Percentiles rank a stretch among this genome's conserved stretches.
Evolutionary conservation across 805 yeast species (phyloP).

Genomic region (Ogataea pini): DNA sequence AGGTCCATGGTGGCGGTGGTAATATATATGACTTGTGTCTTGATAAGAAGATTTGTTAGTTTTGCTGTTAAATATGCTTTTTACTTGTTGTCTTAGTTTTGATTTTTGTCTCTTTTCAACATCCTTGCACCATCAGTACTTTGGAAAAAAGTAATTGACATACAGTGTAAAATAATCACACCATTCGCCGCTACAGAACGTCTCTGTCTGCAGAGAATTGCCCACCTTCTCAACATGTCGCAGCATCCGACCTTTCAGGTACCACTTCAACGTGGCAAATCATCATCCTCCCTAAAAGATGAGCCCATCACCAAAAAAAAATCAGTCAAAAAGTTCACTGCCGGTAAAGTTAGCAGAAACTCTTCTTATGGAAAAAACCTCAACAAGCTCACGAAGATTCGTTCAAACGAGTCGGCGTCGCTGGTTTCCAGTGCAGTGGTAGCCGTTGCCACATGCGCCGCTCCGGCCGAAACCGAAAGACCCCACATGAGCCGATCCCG

Average conservation of each 20-base stretch:
- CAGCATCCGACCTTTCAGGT: constrained; percentile 12
- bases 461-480: constrained; percentile 20
- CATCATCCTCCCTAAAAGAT: constrained; percentile 30
- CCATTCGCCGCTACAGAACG: too few relatives aligned
- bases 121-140: background rate
- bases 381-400: constrained; percentile 35
- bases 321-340: constrained; percentile 35
- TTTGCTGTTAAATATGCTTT: too few relatives aligned
- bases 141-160: background rate
- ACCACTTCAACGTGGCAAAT: constrained; percentile 27
- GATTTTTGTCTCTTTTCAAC: too few relatives aligned
- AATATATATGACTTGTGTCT: too few relatives aligned
- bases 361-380: constrained; percentile 38
- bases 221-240: constrained; percentile 13
- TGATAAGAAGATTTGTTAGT: too few relatives aligned
- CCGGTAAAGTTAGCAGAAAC: constrained; percentile 36
- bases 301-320: constrained; percentile 29
- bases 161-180: too few relatives aligned
- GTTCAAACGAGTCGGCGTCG: constrained; percentile 29
- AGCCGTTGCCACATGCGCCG: background rate
- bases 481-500: constrained; percentile 28
- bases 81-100: too few relatives aligned
- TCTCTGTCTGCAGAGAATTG: background rate
- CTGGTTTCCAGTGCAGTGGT: constrained; percentile 1
- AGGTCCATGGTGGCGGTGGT: constrained; percentile 39